These are phyloP conservation scores for Besnoitia besnoiti DNA, from an alignment of 169 alveolate species.

Conservation along the genomic window DNA sequence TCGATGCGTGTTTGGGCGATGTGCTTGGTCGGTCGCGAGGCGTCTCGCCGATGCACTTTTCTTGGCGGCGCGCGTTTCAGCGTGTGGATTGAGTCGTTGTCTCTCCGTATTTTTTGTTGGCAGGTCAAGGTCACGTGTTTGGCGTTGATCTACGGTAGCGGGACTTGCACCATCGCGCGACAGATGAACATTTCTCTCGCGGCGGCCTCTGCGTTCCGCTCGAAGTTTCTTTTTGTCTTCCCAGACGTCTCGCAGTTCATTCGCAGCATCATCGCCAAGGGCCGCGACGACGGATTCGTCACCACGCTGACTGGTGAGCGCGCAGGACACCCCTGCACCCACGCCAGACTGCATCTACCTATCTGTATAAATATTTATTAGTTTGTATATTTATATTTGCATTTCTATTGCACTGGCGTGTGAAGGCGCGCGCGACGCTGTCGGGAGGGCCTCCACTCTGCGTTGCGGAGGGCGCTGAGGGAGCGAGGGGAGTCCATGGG, in stretches of 20 bases:
- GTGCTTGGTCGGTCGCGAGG: not conserved
- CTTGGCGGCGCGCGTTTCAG: not conserved
- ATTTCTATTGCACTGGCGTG: no score
- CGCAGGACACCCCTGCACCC: not conserved
- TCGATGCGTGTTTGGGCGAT: not conserved
- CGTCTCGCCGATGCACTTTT: no score
- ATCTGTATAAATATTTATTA: no score
- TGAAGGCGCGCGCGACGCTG: no score
- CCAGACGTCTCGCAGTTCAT: conserved; percentile 54
- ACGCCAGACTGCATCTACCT: not conserved
- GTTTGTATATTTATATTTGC: no score
- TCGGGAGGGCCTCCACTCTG: no score
- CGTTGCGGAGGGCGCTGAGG: no score
- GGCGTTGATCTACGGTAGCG: conserved; percentile 69
- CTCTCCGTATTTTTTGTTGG: not conserved
- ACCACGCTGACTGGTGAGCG: conserved; percentile 52
- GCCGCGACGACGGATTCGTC: conserved; percentile 30
- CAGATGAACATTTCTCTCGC: conserved; percentile 42
- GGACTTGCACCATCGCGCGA: conserved; percentile 46
- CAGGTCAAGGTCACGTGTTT: conserved; percentile 67
- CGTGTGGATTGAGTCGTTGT: not conserved
- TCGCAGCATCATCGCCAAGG: not conserved
- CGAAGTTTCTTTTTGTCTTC: conserved; percentile 21
- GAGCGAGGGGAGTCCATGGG: no score
- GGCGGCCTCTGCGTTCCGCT: conserved; percentile 38